phyloP scores from a whole-genome alignment of 208 protist species.

The Acanthamoeba healyi region DNA sequence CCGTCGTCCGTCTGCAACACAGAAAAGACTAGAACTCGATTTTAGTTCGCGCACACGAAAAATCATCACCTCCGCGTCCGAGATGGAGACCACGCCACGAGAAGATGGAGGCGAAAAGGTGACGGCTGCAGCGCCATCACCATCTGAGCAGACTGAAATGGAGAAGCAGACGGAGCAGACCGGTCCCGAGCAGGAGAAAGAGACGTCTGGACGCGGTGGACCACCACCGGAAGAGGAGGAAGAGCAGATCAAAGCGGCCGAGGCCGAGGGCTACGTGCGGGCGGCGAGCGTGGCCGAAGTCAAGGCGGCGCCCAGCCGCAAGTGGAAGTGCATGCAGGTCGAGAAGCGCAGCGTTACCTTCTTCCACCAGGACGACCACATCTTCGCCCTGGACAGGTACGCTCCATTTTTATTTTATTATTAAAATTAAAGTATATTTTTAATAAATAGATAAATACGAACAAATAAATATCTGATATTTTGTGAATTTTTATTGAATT shows the following conservation, averaged over 20 bases:
- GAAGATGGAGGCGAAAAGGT: too few relatives aligned
- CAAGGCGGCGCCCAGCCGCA: background rate
- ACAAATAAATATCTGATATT: too few relatives aligned
- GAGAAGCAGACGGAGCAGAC: too few relatives aligned
- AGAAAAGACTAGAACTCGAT: too few relatives aligned
- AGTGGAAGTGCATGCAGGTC: constrained; percentile 31
- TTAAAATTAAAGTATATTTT: background rate
- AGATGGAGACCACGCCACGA: too few relatives aligned
- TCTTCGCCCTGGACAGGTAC: background rate
- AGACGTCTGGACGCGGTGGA: too few relatives aligned
- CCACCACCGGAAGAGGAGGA: background rate
- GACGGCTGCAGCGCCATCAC: too few relatives aligned
- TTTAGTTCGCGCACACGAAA: too few relatives aligned
- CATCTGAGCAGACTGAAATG: too few relatives aligned
- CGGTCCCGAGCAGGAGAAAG: too few relatives aligned
- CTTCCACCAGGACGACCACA: background rate
- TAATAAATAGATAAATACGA: background rate
- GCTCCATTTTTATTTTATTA: background rate
- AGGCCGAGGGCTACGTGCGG: constrained; percentile 14
- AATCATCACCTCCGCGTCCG: too few relatives aligned
- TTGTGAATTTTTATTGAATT: background rate
- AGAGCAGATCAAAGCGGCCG: background rate
- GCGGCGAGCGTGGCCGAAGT: background rate
- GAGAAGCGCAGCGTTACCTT: constrained; percentile 18
- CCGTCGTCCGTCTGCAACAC: too few relatives aligned